A percentile compares a stretch with the other conserved stretches of the same genome.
phyloP scores from a whole-genome alignment of 192 early-diverging fungal species.

The Rhizophagus prolifer region DNA sequence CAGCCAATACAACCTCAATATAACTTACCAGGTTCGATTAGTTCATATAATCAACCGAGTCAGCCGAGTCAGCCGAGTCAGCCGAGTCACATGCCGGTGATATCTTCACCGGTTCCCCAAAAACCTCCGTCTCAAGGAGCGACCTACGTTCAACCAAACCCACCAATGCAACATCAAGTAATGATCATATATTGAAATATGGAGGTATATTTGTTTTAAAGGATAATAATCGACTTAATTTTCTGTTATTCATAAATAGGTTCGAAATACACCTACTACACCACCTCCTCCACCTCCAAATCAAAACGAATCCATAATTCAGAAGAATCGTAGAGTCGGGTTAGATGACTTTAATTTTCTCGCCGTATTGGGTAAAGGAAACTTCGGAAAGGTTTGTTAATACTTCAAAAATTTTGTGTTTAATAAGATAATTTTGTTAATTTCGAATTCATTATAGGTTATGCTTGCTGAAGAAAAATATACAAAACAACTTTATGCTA shows the following conservation, averaged over 20 bases:
- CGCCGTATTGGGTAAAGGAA: constrained; percentile 95
- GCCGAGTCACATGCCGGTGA: not conserved
- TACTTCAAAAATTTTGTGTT: constrained; percentile 25
- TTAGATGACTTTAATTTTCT: constrained; percentile 93
- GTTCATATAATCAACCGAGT: not conserved
- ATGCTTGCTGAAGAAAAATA: constrained; percentile 94
- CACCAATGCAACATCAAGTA: not conserved
- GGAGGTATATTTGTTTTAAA: no score
- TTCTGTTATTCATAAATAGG: constrained; percentile 24
- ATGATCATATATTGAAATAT: no score
- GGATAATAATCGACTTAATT: not conserved
- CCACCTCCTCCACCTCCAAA: constrained; percentile 17
- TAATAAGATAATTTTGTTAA: not conserved
- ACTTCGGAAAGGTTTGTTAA: constrained; percentile 87
- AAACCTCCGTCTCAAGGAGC: not conserved
- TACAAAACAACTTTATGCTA: constrained; percentile 82
- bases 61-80: not conserved
- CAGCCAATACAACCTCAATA: not conserved
- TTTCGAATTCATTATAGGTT: constrained; percentile 50
- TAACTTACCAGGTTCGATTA: not conserved
- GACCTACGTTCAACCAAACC: not conserved
- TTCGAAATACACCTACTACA: constrained; percentile 11
- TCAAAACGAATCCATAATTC: constrained; percentile 17
- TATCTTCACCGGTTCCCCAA: not conserved
- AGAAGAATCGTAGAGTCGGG: constrained; percentile 60